Conservation (phyloP, 2,329 filamentous ascomycete species). For the Parastagonospora nodorum region DNA sequence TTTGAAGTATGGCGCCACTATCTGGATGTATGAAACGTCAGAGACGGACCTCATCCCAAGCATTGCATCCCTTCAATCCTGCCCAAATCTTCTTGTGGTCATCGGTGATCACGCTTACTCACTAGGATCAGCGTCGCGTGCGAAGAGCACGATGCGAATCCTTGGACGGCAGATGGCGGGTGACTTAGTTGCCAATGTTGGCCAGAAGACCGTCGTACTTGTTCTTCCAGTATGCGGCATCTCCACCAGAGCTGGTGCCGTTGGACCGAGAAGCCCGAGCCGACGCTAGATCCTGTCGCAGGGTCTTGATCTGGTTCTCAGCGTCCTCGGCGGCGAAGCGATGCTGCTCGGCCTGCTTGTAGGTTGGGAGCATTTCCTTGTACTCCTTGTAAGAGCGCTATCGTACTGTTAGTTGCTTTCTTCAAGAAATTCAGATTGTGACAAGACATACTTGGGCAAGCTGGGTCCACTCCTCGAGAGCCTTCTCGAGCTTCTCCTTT, state of each 20-base stretch:
- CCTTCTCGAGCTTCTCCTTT: conserved; percentile 12
- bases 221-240: conserved; percentile 29
- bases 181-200: conserved; percentile 8
- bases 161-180: conserved; percentile 20
- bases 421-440: not conserved
- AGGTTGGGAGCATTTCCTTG: conserved; percentile 24
- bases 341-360: conserved; percentile 24
- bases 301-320: conserved; percentile 18
- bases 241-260: conserved; percentile 5
- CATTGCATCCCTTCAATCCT: no score
- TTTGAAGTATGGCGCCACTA: no score
- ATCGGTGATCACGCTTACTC: no score
- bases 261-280: conserved; percentile 18
- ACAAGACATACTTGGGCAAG: conserved; percentile 24
- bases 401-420: not conserved
- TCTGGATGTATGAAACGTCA: no score
- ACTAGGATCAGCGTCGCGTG: conserved; percentile 30
- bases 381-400: conserved; percentile 35
- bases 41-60: no score
- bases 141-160: conserved; percentile 42
- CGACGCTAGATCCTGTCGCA: conserved; percentile 22
- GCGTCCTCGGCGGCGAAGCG: conserved; percentile 17
- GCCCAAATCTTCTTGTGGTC: no score
- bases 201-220: conserved; percentile 32
- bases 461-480: conserved; percentile 24